phyloP scores from a whole-genome alignment of 108 stramenopile species.

The Cafeteria roenbergensis region DNA sequence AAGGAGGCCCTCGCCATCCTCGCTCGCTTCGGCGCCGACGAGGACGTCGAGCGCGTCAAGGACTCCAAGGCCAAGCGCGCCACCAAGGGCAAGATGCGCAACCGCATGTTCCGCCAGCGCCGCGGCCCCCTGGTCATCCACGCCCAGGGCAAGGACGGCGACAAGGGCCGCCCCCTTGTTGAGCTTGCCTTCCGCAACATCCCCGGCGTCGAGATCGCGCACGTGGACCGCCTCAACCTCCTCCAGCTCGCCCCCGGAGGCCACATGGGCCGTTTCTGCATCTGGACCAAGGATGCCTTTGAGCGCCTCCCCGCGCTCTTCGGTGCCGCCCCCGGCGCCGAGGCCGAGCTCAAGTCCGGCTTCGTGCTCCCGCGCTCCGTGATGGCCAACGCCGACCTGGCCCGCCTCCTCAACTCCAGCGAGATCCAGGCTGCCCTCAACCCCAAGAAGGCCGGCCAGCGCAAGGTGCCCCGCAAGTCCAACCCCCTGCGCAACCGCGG shows the following conservation, averaged over 20 bases:
- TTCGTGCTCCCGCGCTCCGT: conserved; percentile 55
- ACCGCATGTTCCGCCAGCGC: conserved; percentile 83
- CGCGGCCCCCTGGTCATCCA: conserved; percentile 92
- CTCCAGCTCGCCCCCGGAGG: conserved; percentile 95
- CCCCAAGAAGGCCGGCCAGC: conserved; percentile 55
- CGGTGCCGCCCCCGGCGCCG: conserved; percentile 66
- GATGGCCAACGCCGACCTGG: conserved; percentile 94
- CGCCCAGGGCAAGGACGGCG: conserved; percentile 58
- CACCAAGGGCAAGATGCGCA: conserved; percentile 97
- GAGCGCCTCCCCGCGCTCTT: conserved; percentile 81
- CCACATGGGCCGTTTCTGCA: conserved; percentile 93
- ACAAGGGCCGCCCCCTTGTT: conserved; percentile 46
- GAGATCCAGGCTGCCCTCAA: conserved; percentile 87
- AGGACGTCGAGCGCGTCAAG: conserved; percentile 84
- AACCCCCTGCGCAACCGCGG: conserved; percentile 74
- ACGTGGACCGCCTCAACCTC: conserved; percentile 83
- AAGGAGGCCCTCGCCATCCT: conserved; percentile 78
- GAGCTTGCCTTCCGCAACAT: conserved; percentile 83
- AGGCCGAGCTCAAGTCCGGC: conserved; percentile 40
- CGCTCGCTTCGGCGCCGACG: conserved; percentile 68
- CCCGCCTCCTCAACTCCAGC: conserved; percentile 91
- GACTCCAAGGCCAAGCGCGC: conserved; percentile 85
- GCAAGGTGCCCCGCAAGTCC: conserved; percentile 63
- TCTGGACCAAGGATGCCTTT: conserved; percentile 92
- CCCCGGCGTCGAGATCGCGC: conserved; percentile 85